Conservation (phyloP, 176 grass and related monocot species). For the Eremochloa ophiuroides region DNA sequence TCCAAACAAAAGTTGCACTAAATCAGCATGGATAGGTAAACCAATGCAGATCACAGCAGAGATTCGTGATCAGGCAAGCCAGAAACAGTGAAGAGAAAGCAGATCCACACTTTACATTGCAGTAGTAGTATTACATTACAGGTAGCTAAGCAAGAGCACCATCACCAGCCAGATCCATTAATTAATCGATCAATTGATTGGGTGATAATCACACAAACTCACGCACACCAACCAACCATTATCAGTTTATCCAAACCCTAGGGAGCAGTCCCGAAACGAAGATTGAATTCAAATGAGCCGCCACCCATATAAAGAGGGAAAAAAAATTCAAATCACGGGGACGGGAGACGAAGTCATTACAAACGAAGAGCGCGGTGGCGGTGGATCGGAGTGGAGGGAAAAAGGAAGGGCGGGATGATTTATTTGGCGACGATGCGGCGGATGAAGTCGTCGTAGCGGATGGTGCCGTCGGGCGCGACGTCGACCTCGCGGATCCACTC, state of each 20-base stretch:
- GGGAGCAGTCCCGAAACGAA: background rate
- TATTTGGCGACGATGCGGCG: constrained; percentile 95
- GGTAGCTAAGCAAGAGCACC: background rate
- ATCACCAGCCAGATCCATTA: constrained; percentile 15
- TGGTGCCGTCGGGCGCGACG: constrained; percentile 76
- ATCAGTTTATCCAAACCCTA: constrained; percentile 41
- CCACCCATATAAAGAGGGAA: too few species aligned
- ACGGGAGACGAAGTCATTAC: constrained; percentile 28
- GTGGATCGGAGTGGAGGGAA: background rate
- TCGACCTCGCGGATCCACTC: constrained; percentile 99
- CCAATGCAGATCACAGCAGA: background rate
- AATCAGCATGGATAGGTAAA: background rate
- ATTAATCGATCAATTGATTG: constrained; percentile 22
- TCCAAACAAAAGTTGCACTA: background rate
- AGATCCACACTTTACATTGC: constrained; percentile 31
- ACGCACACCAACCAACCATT: constrained; percentile 4
- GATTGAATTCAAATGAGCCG: background rate
- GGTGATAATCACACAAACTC: constrained; percentile 35
- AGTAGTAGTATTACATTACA: background rate
- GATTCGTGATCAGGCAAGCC: background rate
- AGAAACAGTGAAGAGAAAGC: background rate
- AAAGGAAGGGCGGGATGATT: constrained; percentile 6
- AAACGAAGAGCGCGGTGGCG: background rate
- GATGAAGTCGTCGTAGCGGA: constrained; percentile 98
- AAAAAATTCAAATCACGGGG: background rate